These are phyloP conservation scores for Penicillium sp. DNA, from an alignment of 2,329 filamentous ascomycete species.

Conservation along the genomic window DNA sequence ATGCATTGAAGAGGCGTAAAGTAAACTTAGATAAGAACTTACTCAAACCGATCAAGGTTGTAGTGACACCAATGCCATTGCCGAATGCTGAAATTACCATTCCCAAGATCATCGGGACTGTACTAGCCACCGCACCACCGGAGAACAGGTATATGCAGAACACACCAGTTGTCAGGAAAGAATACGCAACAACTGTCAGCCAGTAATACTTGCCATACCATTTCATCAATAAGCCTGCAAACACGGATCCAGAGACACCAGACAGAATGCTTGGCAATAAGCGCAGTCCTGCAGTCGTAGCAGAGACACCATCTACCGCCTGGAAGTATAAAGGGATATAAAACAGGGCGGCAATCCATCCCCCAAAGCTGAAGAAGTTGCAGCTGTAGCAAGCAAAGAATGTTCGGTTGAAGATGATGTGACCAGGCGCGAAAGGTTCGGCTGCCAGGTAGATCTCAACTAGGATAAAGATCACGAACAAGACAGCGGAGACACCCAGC, in stretches of 20 bases:
- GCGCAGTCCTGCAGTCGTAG: constrained; percentile 63
- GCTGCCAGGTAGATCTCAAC: constrained; percentile 67
- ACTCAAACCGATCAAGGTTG: constrained; percentile 67
- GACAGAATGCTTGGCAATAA: constrained; percentile 66
- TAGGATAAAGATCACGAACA: constrained; percentile 67
- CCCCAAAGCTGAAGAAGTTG: constrained; percentile 70
- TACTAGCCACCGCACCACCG: constrained; percentile 53
- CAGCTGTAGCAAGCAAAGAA: constrained; percentile 67
- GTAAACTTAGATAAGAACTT: constrained; percentile 26
- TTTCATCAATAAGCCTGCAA: constrained; percentile 66
- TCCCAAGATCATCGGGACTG: constrained; percentile 56
- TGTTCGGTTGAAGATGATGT: constrained; percentile 67
- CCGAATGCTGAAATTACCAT: constrained; percentile 56
- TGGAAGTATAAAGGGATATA: constrained; percentile 79
- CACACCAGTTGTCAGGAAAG: constrained; percentile 55
- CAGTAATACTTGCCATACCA: constrained; percentile 70
- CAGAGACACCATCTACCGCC: constrained; percentile 64
- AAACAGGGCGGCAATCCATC: constrained; percentile 62
- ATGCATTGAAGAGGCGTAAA: neutral
- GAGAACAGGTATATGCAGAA: constrained; percentile 58
- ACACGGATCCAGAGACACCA: constrained; percentile 64
- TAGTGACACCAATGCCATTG: constrained; percentile 65
- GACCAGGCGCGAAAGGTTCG: constrained; percentile 73
- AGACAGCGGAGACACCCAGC: constrained; percentile 55
- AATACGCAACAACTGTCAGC: constrained; percentile 62